Base-by-base conservation (phyloP, 2,329 filamentous ascomycete species). In the Cytospora paraplurivora region DNA sequence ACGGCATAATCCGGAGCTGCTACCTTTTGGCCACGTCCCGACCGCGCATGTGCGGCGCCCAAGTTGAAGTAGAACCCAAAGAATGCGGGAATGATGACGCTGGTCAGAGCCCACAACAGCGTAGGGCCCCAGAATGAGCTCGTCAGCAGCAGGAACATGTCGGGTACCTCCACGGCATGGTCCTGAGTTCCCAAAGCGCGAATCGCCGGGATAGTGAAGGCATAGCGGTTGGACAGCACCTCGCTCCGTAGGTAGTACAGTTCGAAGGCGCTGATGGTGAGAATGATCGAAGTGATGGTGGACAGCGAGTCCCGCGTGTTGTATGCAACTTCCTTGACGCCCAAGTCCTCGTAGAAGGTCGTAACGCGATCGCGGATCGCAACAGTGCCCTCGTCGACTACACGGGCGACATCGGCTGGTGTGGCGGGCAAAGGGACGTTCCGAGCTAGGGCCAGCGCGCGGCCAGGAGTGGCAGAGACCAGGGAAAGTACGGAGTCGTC, bases 21-120 rank as follows among this genome's bases (percentile, higher is more conserved):
- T 5, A 19, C 8, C 44, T 73, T 73, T 72, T 80, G 81, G 68
- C 79, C 81, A 67, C 79, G 78, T 51, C 73, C 70, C 70, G 72
- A 67, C 66, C 71, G 69, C 72, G 74, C 76, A 70, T 74, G 79
- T 70, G 80, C 83, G 56, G 81, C 78, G 47, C 88, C 91, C 71
- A 97, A 76, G 77, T 98, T 98, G 84, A 96, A 90, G 75, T 97
- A 96, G 79, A 95, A 98, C 33, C 91, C 92, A 50, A 87, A 81
- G 37, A 90, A 67, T 56, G 88, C 79, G 1, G 94, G 94, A 34
- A 94, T 68, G 51, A 91, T 71, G 61, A 91, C 75, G 72, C 86
- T 90, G 11, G 92, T 95, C 41, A 88, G 74, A 6, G 86, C 74
- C 93, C 93, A 98, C 21, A 93, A 82, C 8, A 88, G 81, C 62